Evolutionary conservation across 495 filamentous ascomycete genomes (phyloP).

Genomic region (Hypoxylon perforatum): DNA sequence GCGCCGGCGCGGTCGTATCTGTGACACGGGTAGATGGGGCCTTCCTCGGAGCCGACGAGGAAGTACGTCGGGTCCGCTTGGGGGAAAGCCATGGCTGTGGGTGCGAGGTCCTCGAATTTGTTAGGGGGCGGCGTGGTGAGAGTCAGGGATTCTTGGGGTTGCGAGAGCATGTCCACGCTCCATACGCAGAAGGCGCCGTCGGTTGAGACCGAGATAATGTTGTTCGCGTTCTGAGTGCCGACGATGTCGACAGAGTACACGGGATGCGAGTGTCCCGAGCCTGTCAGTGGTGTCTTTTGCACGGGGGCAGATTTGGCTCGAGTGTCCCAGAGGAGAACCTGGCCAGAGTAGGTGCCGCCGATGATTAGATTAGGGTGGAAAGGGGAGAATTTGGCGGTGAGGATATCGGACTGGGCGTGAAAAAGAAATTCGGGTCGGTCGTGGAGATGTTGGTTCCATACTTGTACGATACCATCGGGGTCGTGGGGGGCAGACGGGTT

Average conservation of each 20-base stretch:
- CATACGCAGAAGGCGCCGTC: conserved; percentile 97
- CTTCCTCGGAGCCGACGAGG: conserved; percentile 96
- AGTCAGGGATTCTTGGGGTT: conserved; percentile 92
- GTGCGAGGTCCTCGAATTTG: conserved; percentile 94
- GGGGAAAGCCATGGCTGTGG: conserved; percentile 96
- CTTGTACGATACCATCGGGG: conserved; percentile 91
- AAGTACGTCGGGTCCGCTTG: conserved; percentile 96
- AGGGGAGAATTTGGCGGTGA: conserved; percentile 95
- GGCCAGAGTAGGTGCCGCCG: conserved; percentile 93
- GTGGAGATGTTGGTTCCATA: conserved; percentile 96
- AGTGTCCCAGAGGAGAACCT: conserved; percentile 99
- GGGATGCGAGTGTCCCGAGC: conserved; percentile 92
- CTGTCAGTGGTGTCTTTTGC: conserved; percentile 94
- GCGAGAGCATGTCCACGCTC: conserved; percentile 95
- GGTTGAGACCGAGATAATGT: conserved; percentile 94
- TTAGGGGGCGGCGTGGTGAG: conserved; percentile 85
- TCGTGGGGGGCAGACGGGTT: conserved; percentile 95
- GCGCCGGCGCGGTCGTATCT: conserved; percentile 96
- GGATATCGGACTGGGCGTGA: conserved; percentile 94
- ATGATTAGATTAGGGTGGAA: conserved; percentile 97
- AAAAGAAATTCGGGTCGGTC: conserved; percentile 96
- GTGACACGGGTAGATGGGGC: conserved; percentile 93
- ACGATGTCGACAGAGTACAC: conserved; percentile 96
- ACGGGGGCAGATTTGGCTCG: conserved; percentile 87
- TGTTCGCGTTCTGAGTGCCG: conserved; percentile 98